These are phyloP conservation scores for Marasmius fiardii DNA, from an alignment of 1,284 basidiomycete species.

Conservation along the genomic window DNA sequence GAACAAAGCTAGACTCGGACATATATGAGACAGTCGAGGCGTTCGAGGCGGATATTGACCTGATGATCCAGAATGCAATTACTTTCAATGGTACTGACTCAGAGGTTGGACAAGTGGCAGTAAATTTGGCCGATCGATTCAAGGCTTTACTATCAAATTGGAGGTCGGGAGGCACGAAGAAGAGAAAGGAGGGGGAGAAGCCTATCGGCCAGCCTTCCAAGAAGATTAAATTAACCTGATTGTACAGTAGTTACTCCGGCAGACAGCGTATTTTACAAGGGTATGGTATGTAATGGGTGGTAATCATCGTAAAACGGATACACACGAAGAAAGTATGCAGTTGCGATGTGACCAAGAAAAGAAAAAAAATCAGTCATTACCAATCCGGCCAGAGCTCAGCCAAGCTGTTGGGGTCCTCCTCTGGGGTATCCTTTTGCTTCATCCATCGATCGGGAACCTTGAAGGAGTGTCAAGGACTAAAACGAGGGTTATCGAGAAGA, in stretches of 20 bases:
- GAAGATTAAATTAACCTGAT: slow-evolving; percentile 55
- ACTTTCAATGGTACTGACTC: slow-evolving; percentile 82
- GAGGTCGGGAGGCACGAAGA: slow-evolving; percentile 47
- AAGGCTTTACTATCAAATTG: slow-evolving; percentile 48
- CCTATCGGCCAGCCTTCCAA: slow-evolving; percentile 62
- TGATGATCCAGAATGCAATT: slow-evolving; percentile 86
- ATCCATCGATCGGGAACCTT: slow-evolving; percentile 86
- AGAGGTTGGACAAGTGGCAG: slow-evolving; percentile 67
- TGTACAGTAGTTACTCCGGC: slow-evolving; percentile 11
- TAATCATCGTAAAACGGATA: not conserved
- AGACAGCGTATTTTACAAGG: not conserved
- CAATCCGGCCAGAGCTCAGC: slow-evolving; percentile 18
- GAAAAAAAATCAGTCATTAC: slow-evolving; percentile 9
- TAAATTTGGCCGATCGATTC: slow-evolving; percentile 44
- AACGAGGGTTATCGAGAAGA: slow-evolving; percentile 1
- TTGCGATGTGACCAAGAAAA: not conserved
- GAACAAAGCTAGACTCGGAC: slow-evolving; percentile 77
- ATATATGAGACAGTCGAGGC: slow-evolving; percentile 77
- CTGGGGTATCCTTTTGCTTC: slow-evolving; percentile 74
- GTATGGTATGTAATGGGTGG: not conserved
- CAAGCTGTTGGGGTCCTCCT: slow-evolving; percentile 57
- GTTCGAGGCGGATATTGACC: slow-evolving; percentile 78
- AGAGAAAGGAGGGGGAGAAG: slow-evolving; percentile 66
- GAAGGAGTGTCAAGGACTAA: slow-evolving; percentile 2
- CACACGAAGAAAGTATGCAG: slow-evolving; percentile 1